These are phyloP conservation scores for Vaccinium vitisidaea DNA, from an alignment of 148 eudicot genomes.

Conservation along the genomic window DNA sequence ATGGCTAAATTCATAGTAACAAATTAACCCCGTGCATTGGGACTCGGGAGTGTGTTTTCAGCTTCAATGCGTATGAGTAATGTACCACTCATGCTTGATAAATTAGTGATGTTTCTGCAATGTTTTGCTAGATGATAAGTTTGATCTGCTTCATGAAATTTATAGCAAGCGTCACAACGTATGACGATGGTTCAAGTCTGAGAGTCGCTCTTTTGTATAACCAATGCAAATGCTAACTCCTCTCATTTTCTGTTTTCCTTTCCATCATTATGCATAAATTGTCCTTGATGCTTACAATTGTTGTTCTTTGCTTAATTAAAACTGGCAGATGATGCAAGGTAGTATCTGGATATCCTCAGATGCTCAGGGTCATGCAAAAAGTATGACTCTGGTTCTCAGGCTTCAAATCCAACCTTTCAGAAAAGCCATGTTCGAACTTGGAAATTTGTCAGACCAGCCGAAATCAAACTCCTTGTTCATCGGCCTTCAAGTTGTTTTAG, in stretches of 20 bases:
- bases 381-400: conserved; percentile 59
- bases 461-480: conserved; percentile 31
- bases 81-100: too few species aligned
- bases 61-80: too few species aligned
- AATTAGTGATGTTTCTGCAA: too few species aligned
- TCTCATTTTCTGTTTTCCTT: background rate
- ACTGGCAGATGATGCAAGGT: conserved; percentile 73
- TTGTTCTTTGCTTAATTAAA: conserved; percentile 4
- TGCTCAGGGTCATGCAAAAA: conserved; percentile 44
- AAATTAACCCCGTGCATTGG: background rate
- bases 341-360: conserved; percentile 64
- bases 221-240: background rate
- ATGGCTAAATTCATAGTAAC: background rate
- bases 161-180: too few species aligned
- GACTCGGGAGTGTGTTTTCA: background rate
- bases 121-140: too few species aligned
- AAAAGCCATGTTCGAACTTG: conserved; percentile 22
- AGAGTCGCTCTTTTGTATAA: background rate
- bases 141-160: background rate
- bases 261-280: background rate
- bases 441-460: conserved; percentile 33
- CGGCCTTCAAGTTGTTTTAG: conserved; percentile 52
- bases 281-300: background rate
- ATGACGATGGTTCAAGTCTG: background rate
- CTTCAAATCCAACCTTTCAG: conserved; percentile 39